Percentiles rank a stretch among this genome's conserved stretches.
phyloP scores from a whole-genome alignment of 257 asterid genomes.

The Nemophila menziesii region DNA sequence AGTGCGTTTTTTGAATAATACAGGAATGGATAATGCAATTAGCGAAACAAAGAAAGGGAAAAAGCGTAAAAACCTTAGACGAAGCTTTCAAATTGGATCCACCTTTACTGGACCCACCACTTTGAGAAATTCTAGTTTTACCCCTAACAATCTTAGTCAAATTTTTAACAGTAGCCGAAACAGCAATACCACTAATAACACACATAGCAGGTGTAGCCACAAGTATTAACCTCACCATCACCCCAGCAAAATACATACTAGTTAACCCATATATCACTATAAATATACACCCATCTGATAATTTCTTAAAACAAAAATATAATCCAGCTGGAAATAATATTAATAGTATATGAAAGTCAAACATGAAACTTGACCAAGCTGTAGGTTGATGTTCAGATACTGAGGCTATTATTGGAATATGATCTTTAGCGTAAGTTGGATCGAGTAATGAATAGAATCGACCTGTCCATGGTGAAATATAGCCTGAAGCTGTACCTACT shows the following conservation, averaged over 20 bases:
- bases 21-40: background rate
- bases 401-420: constrained; percentile 96
- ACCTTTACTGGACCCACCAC: constrained; percentile 66
- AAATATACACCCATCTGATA: constrained; percentile 90
- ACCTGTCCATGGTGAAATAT: constrained; percentile 98
- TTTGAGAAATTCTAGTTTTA: constrained; percentile 42
- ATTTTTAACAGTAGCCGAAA: constrained; percentile 89
- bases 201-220: constrained; percentile 99
- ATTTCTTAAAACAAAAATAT: constrained; percentile 96
- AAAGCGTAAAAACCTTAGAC: constrained; percentile 46
- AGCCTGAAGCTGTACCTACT: constrained; percentile 96
- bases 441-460: constrained; percentile 95
- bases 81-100: constrained; percentile 54
- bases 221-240: constrained; percentile 94
- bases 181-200: constrained; percentile 96
- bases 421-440: constrained; percentile 96
- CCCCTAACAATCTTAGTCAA: constrained; percentile 75
- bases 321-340: constrained; percentile 94
- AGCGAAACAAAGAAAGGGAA: constrained; percentile 2
- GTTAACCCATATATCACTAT: constrained; percentile 97
- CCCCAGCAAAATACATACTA: constrained; percentile 99
- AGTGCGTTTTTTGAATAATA: background rate
- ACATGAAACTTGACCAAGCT: constrained; percentile 99
- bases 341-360: constrained; percentile 81
- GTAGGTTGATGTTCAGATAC: constrained; percentile 99